These are phyloP conservation scores for Oligophagozyma castellii DNA, from an alignment of 1,139 yeast species.

Conservation along the genomic window DNA sequence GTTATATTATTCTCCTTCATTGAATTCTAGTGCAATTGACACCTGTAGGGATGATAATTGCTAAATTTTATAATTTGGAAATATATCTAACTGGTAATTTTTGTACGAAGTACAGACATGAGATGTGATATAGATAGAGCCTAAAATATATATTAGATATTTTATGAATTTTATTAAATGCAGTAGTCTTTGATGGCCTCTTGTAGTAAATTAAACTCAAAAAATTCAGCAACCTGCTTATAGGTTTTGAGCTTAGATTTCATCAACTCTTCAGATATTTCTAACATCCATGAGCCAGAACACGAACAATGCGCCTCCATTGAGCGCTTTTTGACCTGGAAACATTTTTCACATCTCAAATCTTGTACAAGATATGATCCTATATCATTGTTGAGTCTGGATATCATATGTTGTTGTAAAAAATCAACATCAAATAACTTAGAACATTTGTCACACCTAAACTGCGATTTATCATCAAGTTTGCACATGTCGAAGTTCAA, in stretches of 20 bases:
- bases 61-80: no score
- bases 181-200: constrained; percentile 31
- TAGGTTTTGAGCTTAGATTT: constrained; percentile 35
- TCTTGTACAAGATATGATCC: constrained; percentile 70
- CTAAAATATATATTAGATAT: no score
- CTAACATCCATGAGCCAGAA: constrained; percentile 73
- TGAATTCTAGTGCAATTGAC: no score
- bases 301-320: constrained; percentile 71
- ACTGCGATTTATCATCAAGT: constrained; percentile 35
- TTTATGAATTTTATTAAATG: no score
- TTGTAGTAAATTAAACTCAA: constrained; percentile 45
- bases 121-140: no score
- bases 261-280: constrained; percentile 35
- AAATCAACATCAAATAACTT: constrained; percentile 50
- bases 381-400: constrained; percentile 41
- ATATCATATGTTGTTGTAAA: constrained; percentile 67
- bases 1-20: not conserved
- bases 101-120: no score
- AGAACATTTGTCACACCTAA: constrained; percentile 62
- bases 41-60: no score
- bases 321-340: constrained; percentile 49
- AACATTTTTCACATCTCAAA: constrained; percentile 65
- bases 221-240: constrained; percentile 44
- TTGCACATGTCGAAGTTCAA: constrained; percentile 76
- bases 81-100: no score